Base-by-base conservation (phyloP, 1,284 basidiomycete genomes). In the Trichosporon ovoides region DNA sequence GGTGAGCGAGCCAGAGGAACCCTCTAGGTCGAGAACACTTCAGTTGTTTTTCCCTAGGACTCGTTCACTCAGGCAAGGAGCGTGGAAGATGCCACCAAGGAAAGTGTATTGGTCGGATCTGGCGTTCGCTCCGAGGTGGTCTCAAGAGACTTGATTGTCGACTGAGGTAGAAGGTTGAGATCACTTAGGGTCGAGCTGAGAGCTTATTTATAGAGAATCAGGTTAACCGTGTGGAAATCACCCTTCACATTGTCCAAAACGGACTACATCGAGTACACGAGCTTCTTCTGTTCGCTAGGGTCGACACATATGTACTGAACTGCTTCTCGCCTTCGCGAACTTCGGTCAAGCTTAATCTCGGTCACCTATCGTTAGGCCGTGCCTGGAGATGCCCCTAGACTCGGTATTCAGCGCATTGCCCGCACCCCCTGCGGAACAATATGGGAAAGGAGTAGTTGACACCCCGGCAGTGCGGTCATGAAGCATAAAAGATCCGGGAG, bases 281-380 rank as follows among this genome's bases (percentile, higher is more conserved):
- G 61, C 55, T 76, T 73, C 57, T 75, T 71, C 57, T 74, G 69
- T 53, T 77, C 74, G 7, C 73, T 74, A n/a, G n/a, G n/a, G n/a
- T n/a, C n/a, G n/a, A n/a, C n/a, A n/a, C n/a, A n/a, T n/a, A n/a
- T n/a, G n/a, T n/a, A n/a, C n/a, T n/a, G n/a, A n/a, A n/a, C n/a
- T n/a, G n/a, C n/a, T n/a, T n/a, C n/a, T n/a, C n/a, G n/a, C n/a
- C n/a, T n/a, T n/a, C n/a, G n/a, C n/a, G n/a, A n/a, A n/a, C n/a
- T n/a, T n/a, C n/a, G n/a, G n/a, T n/a, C n/a, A n/a, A n/a, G n/a
- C n/a, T n/a, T 31, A 31, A 31, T 31, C 28, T 31, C 28, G 28
- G 28, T 31, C 28, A 31, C 28, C 9, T 31, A n/a, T n/a, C n/a
- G n/a, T n/a, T n/a, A n/a, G n/a, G n/a, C n/a, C n/a, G 28, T 9